Percentiles rank a stretch among this genome's conserved stretches.
Conservation (phyloP, 306 rosid species). For the Abrus pulchellus region DNA sequence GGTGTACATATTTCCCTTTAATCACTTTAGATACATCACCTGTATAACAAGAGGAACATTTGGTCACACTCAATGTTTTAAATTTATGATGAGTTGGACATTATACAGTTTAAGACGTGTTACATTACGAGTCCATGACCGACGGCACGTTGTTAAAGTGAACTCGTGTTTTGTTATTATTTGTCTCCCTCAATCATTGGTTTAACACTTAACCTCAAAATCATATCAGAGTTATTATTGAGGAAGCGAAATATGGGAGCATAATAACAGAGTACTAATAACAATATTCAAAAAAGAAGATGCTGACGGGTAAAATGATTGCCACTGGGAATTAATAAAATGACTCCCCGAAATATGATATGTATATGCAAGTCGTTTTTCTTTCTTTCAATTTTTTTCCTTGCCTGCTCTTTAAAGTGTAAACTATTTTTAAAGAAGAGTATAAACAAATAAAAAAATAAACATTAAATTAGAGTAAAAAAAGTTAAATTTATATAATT, state of each 20-base stretch:
- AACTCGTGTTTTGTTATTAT: constrained; percentile 23
- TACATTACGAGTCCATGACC: constrained; percentile 3
- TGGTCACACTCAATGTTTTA: constrained; percentile 11
- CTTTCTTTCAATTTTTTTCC: background rate
- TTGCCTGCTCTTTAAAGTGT: background rate
- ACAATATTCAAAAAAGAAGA: background rate
- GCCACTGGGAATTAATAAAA: background rate
- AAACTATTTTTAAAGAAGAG: background rate
- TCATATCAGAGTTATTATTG: background rate
- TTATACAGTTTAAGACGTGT: background rate
- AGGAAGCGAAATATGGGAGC: background rate
- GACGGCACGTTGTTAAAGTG: constrained; percentile 30
- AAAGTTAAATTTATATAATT: too few species aligned
- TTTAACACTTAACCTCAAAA: constrained; percentile 8
- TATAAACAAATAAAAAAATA: too few species aligned
- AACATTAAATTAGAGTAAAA: too few species aligned
- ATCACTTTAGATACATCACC: background rate
- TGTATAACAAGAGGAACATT: background rate
- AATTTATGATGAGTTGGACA: background rate
- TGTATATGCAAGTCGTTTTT: background rate
- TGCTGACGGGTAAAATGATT: background rate
- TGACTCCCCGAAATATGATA: background rate
- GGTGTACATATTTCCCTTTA: background rate
- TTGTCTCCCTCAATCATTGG: constrained; percentile 36
- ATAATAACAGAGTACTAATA: background rate